Base-by-base conservation (phyloP, 2,329 filamentous ascomycete species). In the Tympanopsis confertula region DNA sequence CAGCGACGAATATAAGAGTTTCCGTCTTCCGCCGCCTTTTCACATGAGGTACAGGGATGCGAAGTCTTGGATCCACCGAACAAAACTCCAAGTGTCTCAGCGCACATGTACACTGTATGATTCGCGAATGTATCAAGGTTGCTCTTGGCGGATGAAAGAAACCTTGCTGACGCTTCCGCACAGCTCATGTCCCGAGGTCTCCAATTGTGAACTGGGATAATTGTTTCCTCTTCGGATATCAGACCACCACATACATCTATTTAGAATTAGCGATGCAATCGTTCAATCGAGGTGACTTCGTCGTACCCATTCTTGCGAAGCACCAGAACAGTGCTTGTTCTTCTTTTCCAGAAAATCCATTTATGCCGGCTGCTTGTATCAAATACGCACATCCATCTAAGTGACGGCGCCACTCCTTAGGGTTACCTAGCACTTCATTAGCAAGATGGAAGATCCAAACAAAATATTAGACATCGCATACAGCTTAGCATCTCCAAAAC, bases 251-350 rank as follows among this genome's bases (percentile, higher is more conserved):
- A 70, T 18, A 71, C 61, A 44, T 71, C 58, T 60, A 15, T 20
- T 20, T 29, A 20, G 18, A 3, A 35, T 37, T 20, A 44, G 41
- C 36, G 41, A 10, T 32, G 13, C n/a, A 10, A 15, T 12, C 35
- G 5, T 2, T 19, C 20, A 13, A n/a, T 17, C n/a, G 35, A 33
- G 35, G 17, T 12, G 17, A 38, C 2, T 24, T 19, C 20, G 3
- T 41, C 45, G 35, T 40, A 59, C 55, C 66, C 67, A 72, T 71
- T 5, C 67, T 58, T 0, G 66, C 67, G 49, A 70, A 71, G 39
- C 65, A 69, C 68, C 68, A 72, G 41, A 71, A 72, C 0, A 72
- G 49, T 2, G 68, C 66, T 45, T 70, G 62, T 13, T 68, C 57
- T 3, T 68, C 54, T 19, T 3, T 65, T 0, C 65, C 66, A 0